These are phyloP conservation scores for Fraxinus baroniana DNA, from an alignment of 305 asterid genomes.

Conservation along the genomic window DNA sequence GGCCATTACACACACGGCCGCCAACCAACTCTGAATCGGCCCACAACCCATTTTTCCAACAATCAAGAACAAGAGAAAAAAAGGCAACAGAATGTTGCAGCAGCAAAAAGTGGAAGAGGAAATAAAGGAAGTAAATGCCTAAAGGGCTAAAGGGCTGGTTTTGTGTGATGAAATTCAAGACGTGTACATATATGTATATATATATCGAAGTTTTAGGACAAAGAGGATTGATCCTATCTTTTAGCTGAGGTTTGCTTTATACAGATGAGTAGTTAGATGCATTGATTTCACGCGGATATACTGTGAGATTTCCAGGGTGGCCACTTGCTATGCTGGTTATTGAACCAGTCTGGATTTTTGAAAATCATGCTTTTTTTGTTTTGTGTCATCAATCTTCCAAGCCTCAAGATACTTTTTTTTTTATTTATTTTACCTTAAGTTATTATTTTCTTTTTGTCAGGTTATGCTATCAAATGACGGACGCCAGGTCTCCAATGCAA, in stretches of 20 bases:
- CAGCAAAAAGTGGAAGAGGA: background rate
- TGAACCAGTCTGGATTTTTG: conserved; percentile 21
- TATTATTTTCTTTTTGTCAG: background rate
- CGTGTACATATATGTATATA: background rate
- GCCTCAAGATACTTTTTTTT: background rate
- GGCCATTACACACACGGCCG: conserved; percentile 15
- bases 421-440: background rate
- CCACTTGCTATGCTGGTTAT: background rate
- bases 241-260: conserved; percentile 9
- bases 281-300: conserved; percentile 61
- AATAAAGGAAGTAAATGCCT: background rate
- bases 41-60: conserved; percentile 33
- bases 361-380: background rate
- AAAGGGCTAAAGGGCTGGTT: conserved; percentile 7
- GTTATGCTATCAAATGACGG: background rate
- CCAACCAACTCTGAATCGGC: conserved; percentile 28
- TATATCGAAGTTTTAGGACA: background rate
- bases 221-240: conserved; percentile 14
- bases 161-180: conserved; percentile 34
- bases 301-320: conserved; percentile 13
- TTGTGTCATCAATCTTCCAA: background rate
- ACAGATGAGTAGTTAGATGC: conserved; percentile 39
- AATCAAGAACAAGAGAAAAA: background rate
- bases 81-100: conserved; percentile 15
- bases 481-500: background rate